These are phyloP conservation scores for Lachancea thermotolerans DNA, from an alignment of 805 yeast genomes.

Conservation along the genomic window DNA sequence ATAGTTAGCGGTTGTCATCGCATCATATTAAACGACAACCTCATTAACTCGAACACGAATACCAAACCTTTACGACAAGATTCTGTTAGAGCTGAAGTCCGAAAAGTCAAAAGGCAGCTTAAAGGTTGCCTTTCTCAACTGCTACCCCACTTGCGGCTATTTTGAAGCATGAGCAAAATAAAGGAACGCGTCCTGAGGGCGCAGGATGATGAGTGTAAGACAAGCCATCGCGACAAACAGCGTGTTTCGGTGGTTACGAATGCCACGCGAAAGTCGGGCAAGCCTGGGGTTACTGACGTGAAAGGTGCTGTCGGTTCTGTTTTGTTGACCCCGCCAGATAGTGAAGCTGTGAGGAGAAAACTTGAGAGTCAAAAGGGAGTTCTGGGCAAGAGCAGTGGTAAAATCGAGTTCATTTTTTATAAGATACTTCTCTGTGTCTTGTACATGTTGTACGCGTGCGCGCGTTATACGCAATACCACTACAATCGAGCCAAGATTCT, in stretches of 20 bases:
- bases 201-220: neutral
- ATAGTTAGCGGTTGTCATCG: too few species aligned
- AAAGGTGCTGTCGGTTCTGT: slow-evolving; percentile 5
- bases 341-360: slow-evolving; percentile 1
- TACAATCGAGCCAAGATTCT: slow-evolving; percentile 49
- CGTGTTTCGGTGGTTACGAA: slow-evolving; percentile 9
- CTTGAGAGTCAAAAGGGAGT: neutral
- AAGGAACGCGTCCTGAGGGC: slow-evolving; percentile 1
- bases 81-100: too few species aligned
- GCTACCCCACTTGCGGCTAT: too few species aligned
- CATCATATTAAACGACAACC: too few species aligned
- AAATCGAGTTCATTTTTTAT: slow-evolving; percentile 30
- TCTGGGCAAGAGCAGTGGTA: slow-evolving; percentile 14
- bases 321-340: slow-evolving; percentile 1
- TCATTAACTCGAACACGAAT: too few species aligned
- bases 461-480: slow-evolving; percentile 45
- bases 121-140: too few species aligned
- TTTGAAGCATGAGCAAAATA: slow-evolving; percentile 1
- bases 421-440: slow-evolving; percentile 45
- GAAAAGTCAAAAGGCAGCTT: too few species aligned
- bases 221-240: neutral
- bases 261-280: slow-evolving; percentile 2
- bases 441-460: slow-evolving; percentile 50
- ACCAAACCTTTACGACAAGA: too few species aligned
- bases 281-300: slow-evolving; percentile 4